Evolutionary conservation across 2,329 filamentous ascomycete genomes (phyloP), one percentile per base, ranked within the genome.

Genomic region (Aspergillus calidoustus): DNA sequence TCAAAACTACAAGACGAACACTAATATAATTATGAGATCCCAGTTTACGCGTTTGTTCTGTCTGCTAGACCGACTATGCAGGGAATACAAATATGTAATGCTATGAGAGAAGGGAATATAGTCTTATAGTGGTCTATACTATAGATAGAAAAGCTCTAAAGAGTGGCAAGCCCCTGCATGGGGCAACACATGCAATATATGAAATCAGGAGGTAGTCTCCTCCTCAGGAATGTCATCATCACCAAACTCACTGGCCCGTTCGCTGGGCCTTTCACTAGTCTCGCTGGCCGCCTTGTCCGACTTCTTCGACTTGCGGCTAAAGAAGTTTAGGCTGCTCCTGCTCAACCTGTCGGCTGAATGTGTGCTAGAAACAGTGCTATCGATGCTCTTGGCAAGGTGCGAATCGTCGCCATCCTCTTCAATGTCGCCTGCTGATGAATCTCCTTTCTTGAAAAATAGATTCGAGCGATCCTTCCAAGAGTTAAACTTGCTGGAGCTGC

Each of bases 401-500:
- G 75, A 72, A 53, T 80, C 79, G 59, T 68, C 65, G 43, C 66
- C 72, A 57, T 82, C 81, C 61, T 79, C 80, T 38, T 81, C 81
- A 62, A 78, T 75, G 59, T 83, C 80, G 34, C 74, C 79, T 53
- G 78, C 76, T 19, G 75, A 72, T 19, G 78, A 69, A 52, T 81
- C 78, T 34, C 74, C 77, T 66, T 79, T 81, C 66, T 80, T 80
- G 48, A 76, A 81, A 63, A 82, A 82, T 7, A 83, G 66, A 11
- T 78, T 75, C 7, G 76, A 76, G 44, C 81, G 79, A 58, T 83
- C 81, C 68, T 83, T 83, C 81, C 81, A 83, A 15, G 80, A 80
- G 53, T 80, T 82, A 68, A 83, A 83, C 63, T 82, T 83, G 72
- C 80, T 78, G 11, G 80, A 81, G 66, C 79, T 82, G 54, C 81